Evolutionary conservation across 176 grass and related monocot species (phyloP), one percentile per base, ranked within the genome.

Genomic region (Poa pratensis): DNA sequence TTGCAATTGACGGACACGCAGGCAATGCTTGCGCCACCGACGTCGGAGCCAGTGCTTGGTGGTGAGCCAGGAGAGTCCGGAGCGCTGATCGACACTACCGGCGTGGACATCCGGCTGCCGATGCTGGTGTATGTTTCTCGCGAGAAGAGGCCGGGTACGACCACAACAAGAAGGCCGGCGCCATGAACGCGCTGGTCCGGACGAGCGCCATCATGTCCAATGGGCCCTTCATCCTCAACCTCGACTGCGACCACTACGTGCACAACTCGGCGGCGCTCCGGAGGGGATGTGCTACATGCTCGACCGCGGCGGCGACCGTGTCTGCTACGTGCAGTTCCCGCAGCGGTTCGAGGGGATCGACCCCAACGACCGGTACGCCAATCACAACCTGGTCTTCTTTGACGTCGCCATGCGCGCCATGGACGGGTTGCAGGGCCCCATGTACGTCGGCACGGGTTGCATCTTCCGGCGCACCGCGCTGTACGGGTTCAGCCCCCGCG

Each of bases 221-320:
- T 18, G 93, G 96, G 9, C 91, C 96, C 14, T 99, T 99, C 81
- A 92, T 98, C 60, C 91, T 98, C 35, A 98, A 98, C 77, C 88
- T 98, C 2, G 96, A 98, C 75, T 98, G 96, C 49, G 93, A 98
- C 81, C 96, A 98, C 87, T 98, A 95, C 75, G 81, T 95, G 49
- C 86, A 95, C 90, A 94, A 94, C 84, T 95, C 96, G 30, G 12
- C 80, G 24, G 93, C 93, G 70, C 77, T 95, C 51, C 85, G 96
- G 96, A 98, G n/a, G 93, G 85, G 2, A 94, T 98, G 96, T 98
- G 96, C 85, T 98, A 95, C 96, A 98, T 98, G 96, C 96, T 98
- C 0, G 93, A 98, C 72, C 85, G 96, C 42, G 91, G 96, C 9
- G 96, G 96, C 30, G 96, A 98, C 87, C 86, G 93, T 43, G 79